A percentile compares a stretch with the other conserved stretches of the same genome.
These are phyloP conservation scores for Actinidia arguta DNA, from an alignment of 179 eudicot genomes.

Conservation along the genomic window DNA sequence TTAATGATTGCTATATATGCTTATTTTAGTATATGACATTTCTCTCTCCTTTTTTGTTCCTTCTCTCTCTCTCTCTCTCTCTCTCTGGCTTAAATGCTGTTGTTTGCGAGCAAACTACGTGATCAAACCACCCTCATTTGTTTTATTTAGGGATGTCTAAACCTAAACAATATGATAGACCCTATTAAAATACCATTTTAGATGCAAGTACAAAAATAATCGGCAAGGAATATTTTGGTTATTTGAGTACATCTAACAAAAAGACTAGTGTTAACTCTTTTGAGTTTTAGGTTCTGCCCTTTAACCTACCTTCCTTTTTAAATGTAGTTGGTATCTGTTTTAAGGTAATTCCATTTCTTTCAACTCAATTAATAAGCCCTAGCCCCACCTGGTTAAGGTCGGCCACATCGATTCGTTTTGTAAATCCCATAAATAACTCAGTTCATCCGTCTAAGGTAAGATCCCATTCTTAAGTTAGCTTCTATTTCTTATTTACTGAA, in stretches of 20 bases:
- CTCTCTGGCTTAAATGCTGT: too few relatives aligned
- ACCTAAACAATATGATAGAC: background rate
- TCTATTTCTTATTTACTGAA: background rate
- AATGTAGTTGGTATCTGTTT: background rate
- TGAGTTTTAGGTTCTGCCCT: background rate
- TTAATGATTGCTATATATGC: background rate
- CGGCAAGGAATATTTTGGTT: background rate
- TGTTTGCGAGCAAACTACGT: background rate
- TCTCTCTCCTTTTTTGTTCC: background rate
- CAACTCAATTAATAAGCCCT: background rate
- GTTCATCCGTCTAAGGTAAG: background rate
- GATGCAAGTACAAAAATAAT: constrained; percentile 2
- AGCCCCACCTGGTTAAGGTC: background rate
- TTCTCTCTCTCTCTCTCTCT: too few relatives aligned
- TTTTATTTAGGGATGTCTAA: background rate
- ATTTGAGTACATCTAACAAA: background rate
- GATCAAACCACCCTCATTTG: background rate
- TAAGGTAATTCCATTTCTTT: background rate
- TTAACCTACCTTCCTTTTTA: background rate
- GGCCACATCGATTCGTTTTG: background rate
- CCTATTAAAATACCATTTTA: too few relatives aligned
- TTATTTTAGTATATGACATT: background rate
- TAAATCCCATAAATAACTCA: background rate
- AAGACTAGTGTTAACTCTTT: background rate
- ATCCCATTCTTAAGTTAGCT: background rate